phyloP scores from a whole-genome alignment of 305 asterid species.

The Fraxinus albicans region DNA sequence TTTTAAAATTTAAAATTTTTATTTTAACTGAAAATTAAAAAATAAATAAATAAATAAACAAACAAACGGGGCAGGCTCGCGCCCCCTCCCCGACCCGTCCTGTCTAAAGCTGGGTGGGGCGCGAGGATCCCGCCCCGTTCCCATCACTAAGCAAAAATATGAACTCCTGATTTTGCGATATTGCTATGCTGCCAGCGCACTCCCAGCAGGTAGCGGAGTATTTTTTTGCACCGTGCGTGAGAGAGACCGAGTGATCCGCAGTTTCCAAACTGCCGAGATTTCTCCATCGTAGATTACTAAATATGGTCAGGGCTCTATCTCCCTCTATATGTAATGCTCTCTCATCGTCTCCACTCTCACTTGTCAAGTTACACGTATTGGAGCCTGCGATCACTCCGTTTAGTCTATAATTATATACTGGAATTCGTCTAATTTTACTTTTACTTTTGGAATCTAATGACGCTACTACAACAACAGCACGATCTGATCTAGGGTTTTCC shows the following conservation, averaged over 20 bases:
- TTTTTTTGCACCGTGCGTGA: neutral
- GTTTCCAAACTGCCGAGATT: neutral
- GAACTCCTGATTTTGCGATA: no score
- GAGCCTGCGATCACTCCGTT: neutral
- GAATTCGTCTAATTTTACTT: neutral
- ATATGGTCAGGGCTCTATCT: neutral
- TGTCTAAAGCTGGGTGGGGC: no score
- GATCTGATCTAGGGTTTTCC: neutral
- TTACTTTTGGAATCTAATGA: neutral
- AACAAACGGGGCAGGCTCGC: no score
- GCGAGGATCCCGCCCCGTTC: no score
- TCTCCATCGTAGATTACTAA: neutral
- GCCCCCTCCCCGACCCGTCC: no score
- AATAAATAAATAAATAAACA: no score
- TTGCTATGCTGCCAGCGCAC: no score
- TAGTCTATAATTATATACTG: neutral
- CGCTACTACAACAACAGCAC: neutral
- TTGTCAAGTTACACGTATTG: neutral
- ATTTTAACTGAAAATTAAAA: no score
- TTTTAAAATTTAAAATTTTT: no score
- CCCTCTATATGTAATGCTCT: neutral
- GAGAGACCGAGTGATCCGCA: neutral
- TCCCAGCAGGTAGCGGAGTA: no score
- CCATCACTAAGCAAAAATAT: no score
- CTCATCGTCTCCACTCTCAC: neutral